Base-by-base conservation (phyloP, 768 basidiomycete genomes). In the Suillus subluteus region DNA sequence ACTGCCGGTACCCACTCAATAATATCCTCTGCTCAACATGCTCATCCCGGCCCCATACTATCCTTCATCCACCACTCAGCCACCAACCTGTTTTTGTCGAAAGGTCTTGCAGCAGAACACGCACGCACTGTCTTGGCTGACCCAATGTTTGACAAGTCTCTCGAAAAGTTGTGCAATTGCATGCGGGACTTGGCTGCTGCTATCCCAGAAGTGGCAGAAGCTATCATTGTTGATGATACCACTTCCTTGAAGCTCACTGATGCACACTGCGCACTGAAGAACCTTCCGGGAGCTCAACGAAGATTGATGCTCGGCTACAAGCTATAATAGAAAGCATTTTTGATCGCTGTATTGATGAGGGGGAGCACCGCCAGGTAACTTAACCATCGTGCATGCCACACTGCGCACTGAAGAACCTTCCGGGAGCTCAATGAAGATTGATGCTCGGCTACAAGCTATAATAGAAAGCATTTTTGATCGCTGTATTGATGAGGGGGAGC, bases 291-390 rank as follows among this genome's bases (percentile, higher is more conserved):
- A 83, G 83, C 65, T 80, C 82, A 11, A 83, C 84, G 48, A 89
- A 89, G 76, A 86, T 96, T 62, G 97, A 98, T 73, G 79, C 89
- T 7, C 88, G 92, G 54, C 81, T 99, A 58, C 90, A 91, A 76
- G 78, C 80, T 44, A 94, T 98, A 66, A 95, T 99, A 61, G 95
- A 98, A 76, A 86, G 88, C 46, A 98, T 99, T 66, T 93, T 99
- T 76, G 80, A 83, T 35, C 87, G 91, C 41, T 97, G 95, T 73
- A 90, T 95, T 61, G 84, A 88, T 11, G 95, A 97, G 67, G 91
- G 91, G 63, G 96, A 98, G 79, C 93, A 87, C 80, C 95, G 91
- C 76, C 95, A 98, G 82, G 96, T 92, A 61, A 61, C 11, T 6
- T 3, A 18, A 21, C 26, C 5, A 18, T 32, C 13, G n/a, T n/a